A percentile compares a stretch with the other conserved stretches of the same genome.
These are phyloP conservation scores for Camellia japonica DNA, from an alignment of 148 eudicot genomes.

Conservation along the genomic window DNA sequence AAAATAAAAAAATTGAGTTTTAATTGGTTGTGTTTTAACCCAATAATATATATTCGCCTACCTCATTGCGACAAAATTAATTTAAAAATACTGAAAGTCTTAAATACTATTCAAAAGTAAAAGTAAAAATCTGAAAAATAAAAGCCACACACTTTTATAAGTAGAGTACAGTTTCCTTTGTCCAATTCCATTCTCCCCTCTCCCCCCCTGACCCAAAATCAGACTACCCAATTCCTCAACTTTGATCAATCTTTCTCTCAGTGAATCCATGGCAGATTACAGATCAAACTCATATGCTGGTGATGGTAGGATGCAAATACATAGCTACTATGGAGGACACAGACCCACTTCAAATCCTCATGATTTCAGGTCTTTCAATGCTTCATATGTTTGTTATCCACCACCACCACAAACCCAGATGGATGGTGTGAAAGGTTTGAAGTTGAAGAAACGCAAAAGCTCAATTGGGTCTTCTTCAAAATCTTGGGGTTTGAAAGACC, in stretches of 20 bases:
- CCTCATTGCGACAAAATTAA: too few species aligned
- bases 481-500: conserved; percentile 58
- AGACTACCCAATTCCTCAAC: neutral
- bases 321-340: conserved; percentile 38
- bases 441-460: conserved; percentile 47
- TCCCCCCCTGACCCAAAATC: neutral
- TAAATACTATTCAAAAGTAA: too few species aligned
- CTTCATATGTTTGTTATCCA: conserved; percentile 21
- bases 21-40: too few species aligned
- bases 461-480: conserved; percentile 33
- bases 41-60: too few species aligned
- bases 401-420: conserved; percentile 13
- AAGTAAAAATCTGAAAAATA: too few species aligned
- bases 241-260: conserved; percentile 12
- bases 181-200: neutral
- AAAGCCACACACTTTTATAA: too few species aligned
- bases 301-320: conserved; percentile 40
- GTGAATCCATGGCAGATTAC: conserved; percentile 45
- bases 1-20: too few species aligned
- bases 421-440: conserved; percentile 23
- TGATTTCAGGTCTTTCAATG: conserved; percentile 48
- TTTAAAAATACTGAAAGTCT: too few species aligned
- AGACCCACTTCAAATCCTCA: conserved; percentile 8
- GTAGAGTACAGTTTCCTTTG: too few species aligned
- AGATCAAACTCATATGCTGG: conserved; percentile 31